phyloP scores from a whole-genome alignment of 192 early-diverging fungal species.

The Rhizophagus clarus region DNA sequence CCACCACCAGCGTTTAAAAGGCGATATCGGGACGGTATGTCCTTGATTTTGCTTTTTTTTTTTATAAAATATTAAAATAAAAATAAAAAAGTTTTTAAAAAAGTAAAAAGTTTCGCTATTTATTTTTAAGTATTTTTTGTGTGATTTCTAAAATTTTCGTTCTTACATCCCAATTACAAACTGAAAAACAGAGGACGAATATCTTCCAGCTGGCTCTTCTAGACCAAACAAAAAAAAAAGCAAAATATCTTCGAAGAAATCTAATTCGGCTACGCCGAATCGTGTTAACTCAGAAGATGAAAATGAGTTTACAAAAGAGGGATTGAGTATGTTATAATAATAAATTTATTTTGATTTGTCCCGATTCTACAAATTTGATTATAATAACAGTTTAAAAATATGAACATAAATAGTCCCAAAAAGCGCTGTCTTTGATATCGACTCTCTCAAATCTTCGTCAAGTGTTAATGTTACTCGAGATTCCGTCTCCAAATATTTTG shows the following conservation, averaged over 20 bases:
- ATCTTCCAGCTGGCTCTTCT: not conserved
- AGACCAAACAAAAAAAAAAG: not conserved
- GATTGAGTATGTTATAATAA: not conserved
- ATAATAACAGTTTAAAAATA: not conserved
- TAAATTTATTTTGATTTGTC: not conserved
- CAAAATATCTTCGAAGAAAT: not conserved
- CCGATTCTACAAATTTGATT: not conserved
- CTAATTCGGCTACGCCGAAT: conserved; percentile 11
- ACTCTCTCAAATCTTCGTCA: conserved; percentile 1
- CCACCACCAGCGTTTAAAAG: not conserved
- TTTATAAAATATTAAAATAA: not conserved
- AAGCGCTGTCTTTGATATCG: conserved; percentile 41
- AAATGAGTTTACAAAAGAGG: not conserved
- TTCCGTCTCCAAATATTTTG: conserved; percentile 65
- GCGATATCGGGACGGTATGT: conserved; percentile 6
- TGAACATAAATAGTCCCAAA: conserved; percentile 38
- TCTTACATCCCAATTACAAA: not conserved
- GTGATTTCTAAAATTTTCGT: not conserved
- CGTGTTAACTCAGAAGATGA: conserved; percentile 16
- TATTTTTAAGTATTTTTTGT: not conserved
- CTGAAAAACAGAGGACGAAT: not conserved
- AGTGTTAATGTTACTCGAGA: conserved; percentile 37
- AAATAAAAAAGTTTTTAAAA: not conserved
- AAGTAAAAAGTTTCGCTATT: not conserved
- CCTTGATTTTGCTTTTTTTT: not conserved